Evolutionary conservation across 139 green algal genomes (phyloP).

Genomic region (Micractinium sp.): DNA sequence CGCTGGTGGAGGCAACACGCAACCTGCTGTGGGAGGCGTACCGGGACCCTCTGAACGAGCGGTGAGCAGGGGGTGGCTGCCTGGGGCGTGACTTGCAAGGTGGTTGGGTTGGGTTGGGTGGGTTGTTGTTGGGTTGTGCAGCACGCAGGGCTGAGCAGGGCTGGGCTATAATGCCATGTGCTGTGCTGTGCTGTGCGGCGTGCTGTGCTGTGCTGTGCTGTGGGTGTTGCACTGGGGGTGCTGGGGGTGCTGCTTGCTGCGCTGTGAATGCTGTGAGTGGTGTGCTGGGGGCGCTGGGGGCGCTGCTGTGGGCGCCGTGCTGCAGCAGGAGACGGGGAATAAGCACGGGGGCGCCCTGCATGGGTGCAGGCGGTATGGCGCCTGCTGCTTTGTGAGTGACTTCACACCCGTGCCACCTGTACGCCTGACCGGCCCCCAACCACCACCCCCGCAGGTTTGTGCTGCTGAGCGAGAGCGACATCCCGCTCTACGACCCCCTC

Average conservation of each 20-base stretch:
- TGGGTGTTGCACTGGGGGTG: background rate
- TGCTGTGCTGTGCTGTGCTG: background rate
- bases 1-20: slow-evolving; percentile 36
- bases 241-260: background rate
- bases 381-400: background rate
- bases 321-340: background rate
- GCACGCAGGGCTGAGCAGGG: background rate
- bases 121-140: background rate
- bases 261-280: too few relatives aligned
- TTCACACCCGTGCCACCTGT: background rate
- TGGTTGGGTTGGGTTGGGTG: background rate
- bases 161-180: background rate
- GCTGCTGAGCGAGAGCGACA: slow-evolving; percentile 40
- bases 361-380: background rate
- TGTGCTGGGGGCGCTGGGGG: too few relatives aligned
- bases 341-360: background rate
- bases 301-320: background rate
- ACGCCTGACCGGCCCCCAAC: background rate
- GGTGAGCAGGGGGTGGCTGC: background rate
- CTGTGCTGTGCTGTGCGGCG: background rate
- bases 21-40: slow-evolving; percentile 55
- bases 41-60: slow-evolving; percentile 53
- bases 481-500: slow-evolving; percentile 39
- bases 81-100: background rate
- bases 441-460: slow-evolving; percentile 26